Conservation (phyloP, 306 rosid genomes). For the Vicia sativa region DNA sequence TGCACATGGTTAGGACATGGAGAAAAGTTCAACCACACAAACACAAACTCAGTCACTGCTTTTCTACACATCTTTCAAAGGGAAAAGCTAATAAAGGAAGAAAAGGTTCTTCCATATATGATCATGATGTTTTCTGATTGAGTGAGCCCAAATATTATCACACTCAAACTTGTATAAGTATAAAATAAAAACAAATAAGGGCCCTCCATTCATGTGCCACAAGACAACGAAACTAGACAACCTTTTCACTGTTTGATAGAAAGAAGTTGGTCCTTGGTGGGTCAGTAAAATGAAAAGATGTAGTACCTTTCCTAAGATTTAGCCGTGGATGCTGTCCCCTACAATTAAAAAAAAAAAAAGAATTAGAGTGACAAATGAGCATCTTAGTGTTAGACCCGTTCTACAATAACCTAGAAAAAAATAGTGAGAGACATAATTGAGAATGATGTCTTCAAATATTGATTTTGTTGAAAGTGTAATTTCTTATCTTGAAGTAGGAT, state of each 20-base stretch:
- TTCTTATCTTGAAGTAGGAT: too few relatives aligned
- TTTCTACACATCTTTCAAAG: constrained; percentile 11
- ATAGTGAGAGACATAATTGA: too few relatives aligned
- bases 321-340: constrained; percentile 56
- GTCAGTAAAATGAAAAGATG: constrained; percentile 42
- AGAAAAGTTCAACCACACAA: constrained; percentile 39
- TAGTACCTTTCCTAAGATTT: constrained; percentile 53
- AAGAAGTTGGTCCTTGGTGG: constrained; percentile 46
- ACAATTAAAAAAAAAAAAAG: background rate
- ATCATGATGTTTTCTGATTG: constrained; percentile 36
- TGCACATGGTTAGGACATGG: constrained; percentile 59
- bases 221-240: constrained; percentile 49
- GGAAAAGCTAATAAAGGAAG: constrained; percentile 26
- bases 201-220: constrained; percentile 47
- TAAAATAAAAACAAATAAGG: constrained; percentile 26
- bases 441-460: too few relatives aligned
- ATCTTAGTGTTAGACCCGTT: too few relatives aligned
- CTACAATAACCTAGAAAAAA: too few relatives aligned
- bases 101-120: constrained; percentile 32
- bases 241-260: constrained; percentile 41
- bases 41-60: constrained; percentile 20
- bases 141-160: constrained; percentile 40
- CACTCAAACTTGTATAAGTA: constrained; percentile 31
- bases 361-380: too few relatives aligned
- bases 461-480: too few relatives aligned